Percentiles rank a stretch among this genome's conserved stretches.
These are phyloP conservation scores for Cryptococcus wingfieldii DNA, from an alignment of 1,284 basidiomycete species.

Conservation along the genomic window DNA sequence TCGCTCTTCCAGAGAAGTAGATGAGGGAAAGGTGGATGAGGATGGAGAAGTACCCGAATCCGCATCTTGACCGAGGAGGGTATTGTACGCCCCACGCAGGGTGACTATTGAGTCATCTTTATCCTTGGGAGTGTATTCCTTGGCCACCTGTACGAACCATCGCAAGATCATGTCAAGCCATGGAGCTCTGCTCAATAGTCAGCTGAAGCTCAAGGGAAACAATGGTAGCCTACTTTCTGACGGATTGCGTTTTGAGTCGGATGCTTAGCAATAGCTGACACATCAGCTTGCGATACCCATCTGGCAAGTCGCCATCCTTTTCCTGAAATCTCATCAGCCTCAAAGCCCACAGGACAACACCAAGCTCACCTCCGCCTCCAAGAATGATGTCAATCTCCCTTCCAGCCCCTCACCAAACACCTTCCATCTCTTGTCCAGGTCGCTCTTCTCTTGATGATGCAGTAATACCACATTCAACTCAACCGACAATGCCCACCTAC, in stretches of 20 bases:
- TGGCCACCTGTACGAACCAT: slow-evolving; percentile 12
- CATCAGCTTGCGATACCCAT: slow-evolving; percentile 24
- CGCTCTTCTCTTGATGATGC: slow-evolving; percentile 41
- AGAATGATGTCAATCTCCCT: slow-evolving; percentile 56
- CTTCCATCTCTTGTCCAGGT: not conserved
- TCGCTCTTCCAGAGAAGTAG: not conserved
- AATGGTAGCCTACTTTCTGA: slow-evolving; percentile 9
- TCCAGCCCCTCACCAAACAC: slow-evolving; percentile 53
- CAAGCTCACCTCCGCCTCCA: slow-evolving; percentile 59
- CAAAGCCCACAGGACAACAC: not conserved
- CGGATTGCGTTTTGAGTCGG: slow-evolving; percentile 21
- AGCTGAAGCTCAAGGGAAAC: not conserved
- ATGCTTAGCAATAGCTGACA: slow-evolving; percentile 26
- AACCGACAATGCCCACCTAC: slow-evolving; percentile 61
- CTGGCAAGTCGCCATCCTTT: slow-evolving; percentile 20
- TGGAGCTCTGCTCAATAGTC: slow-evolving; percentile 3
- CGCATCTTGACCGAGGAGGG: not conserved
- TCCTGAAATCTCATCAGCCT: slow-evolving; percentile 13
- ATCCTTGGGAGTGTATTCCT: not conserved
- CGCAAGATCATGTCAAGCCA: slow-evolving; percentile 6
- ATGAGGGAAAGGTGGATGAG: not conserved
- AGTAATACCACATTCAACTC: slow-evolving; percentile 59
- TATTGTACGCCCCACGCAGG: not conserved
- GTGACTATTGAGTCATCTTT: slow-evolving; percentile 1
- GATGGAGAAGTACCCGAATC: not conserved